Evolutionary conservation across 129 eudicot genomes (phyloP), one percentile per base, ranked within the genome.

Genomic region (Lactuca sativa): DNA sequence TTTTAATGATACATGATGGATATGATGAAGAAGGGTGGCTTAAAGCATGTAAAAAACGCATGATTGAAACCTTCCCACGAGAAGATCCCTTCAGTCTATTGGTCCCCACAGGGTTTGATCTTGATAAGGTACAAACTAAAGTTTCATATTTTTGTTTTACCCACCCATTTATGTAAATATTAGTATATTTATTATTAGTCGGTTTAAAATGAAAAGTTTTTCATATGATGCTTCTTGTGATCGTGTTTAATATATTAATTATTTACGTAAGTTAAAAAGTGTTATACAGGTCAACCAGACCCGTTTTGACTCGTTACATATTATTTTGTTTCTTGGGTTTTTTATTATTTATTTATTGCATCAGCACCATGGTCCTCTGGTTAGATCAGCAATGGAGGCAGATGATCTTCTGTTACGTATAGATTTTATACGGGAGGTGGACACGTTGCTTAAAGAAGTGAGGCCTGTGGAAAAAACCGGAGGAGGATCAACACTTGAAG

Each of bases 21-120:
- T 87, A 70, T 66, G 91, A 95, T 62, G 91, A 95, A 13, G 96
- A 95, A 16, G 89, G 84, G 25, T 95, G 99, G 99, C 85, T 90
- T 49, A 95, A 95, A 72, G 89, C 79, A 62, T 95, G 99, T 77
- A 90, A 82, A 76, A 95, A 90, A 77, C 85, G 77, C 59, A 95
- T 95, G 99, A 51, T 80, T 8, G 95, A 85, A 69, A 86, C 96
- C 33, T 95, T 95, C 81, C 99, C 96, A 40, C 80, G 96, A 51
- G 99, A 95, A 76, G 99, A 95, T 75, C 99, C 97, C 1, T 90
- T 90, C 66, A 95, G 93, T 78, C 86, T 95, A 62, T 84, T 95
- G 60, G 97, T 83, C 41, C 99, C 99, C 30, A 73, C 93, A 55
- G 99, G 99, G 56, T 95, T 90, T 71, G 95, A 95, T 83, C 82